Base-by-base conservation (phyloP, 768 basidiomycete genomes). In the Mycena sanguinolenta region DNA sequence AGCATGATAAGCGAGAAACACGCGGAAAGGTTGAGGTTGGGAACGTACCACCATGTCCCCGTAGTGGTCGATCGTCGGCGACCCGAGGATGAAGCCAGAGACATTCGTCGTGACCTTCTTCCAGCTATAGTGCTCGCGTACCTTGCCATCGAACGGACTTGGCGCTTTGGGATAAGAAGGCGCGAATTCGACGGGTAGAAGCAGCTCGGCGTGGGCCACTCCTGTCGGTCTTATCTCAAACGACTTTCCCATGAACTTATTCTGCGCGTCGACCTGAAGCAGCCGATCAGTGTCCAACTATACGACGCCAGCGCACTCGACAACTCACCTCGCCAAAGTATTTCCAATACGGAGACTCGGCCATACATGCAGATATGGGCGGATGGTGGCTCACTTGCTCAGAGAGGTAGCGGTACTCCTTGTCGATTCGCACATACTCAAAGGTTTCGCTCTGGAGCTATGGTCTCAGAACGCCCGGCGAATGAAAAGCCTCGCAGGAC, bases 361-460 rank as follows among this genome's bases (percentile, higher is more conserved):
- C 94, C 90, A 94, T 97, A 79, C 97, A 98, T 10, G 97, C 96
- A 5, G 95, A 96, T 58, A 98, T 96, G 0, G 97, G 97, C 7
- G 97, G 97, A 80, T 98, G 97, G 80, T 98, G 97, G 76, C 93
- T 96, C 70, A 99, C 97, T 86, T 99, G 97, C 77, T 99, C 97
- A 1, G 95, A 96, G 39, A 97, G 82, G 77, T 98, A 99, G 38
- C 95, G 89, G 78, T 97, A 99, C 78, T 94, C 88, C 77, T 92
- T 93, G 76, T 97, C 95, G 38, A 94, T 79, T 62, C 93, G 85
- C 38, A 94, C 95, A 76, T 98, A 97, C 80, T 99, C 97, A 74
- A 97, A 99, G 3, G 96, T 97, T 80, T 99, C 97, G 76, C 92
- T 89, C 90, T 96, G 75, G 4, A 73, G 54, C 23, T n/a, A n/a